phyloP scores from a whole-genome alignment of 2,329 filamentous ascomycete species.

The Fusarium ramigenum region DNA sequence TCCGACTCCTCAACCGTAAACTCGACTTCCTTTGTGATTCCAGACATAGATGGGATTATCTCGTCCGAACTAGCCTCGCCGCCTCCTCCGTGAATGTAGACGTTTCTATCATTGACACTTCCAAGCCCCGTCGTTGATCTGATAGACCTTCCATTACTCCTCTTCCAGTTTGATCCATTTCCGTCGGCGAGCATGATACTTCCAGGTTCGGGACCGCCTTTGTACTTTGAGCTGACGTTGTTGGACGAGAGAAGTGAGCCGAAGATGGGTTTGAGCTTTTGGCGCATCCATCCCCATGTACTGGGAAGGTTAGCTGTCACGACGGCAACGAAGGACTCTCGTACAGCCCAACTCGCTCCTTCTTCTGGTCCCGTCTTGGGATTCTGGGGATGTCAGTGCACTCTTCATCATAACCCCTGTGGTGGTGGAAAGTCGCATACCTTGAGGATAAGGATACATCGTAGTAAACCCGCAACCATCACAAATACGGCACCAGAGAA shows the following conservation, averaged over 20 bases:
- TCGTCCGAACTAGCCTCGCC: conserved; percentile 35
- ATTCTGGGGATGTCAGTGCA: conserved; percentile 40
- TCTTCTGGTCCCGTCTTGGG: conserved; percentile 47
- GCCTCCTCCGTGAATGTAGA: conserved; percentile 28
- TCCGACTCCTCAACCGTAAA: conserved; percentile 26
- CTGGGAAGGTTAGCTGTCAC: conserved; percentile 51
- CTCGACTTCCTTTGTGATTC: conserved; percentile 35
- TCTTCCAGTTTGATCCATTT: conserved; percentile 28
- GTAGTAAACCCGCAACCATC: conserved; percentile 49
- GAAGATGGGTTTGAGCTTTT: conserved; percentile 39
- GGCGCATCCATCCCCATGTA: conserved; percentile 42
- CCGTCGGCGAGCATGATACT: conserved; percentile 39
- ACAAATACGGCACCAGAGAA: conserved; percentile 56
- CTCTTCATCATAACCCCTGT: accelerated
- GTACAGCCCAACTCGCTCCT: conserved; percentile 50
- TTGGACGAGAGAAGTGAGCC: conserved; percentile 39
- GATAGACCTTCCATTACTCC: conserved; percentile 14
- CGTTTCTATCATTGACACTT: not conserved
- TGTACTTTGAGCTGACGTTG: conserved; percentile 29
- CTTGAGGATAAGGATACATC: conserved; percentile 49
- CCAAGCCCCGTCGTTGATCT: conserved; percentile 3
- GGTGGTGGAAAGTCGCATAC: conserved; percentile 25
- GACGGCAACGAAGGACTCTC: conserved; percentile 53
- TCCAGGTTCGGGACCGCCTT: conserved; percentile 25
- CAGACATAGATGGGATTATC: conserved; percentile 14